phyloP scores from a whole-genome alignment of 176 grass and related monocot species.

The Aegilops sharonensis region DNA sequence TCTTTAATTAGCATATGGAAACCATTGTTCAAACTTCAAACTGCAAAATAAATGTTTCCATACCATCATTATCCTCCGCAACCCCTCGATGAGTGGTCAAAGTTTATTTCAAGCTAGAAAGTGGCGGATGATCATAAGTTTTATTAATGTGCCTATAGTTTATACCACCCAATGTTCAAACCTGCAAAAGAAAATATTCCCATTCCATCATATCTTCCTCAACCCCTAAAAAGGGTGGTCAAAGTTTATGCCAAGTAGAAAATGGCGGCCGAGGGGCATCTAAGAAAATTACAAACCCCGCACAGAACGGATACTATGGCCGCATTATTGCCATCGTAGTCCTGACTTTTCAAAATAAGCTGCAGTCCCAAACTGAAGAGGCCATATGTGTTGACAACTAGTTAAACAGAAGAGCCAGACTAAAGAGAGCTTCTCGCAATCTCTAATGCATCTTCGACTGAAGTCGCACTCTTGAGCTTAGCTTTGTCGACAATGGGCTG shows the following conservation, averaged over 20 bases:
- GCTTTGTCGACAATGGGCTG: slow-evolving; percentile 78
- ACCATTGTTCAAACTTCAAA: background rate
- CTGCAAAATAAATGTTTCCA: background rate
- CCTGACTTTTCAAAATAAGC: background rate
- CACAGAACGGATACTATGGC: background rate
- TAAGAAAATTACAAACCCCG: slow-evolving; percentile 10
- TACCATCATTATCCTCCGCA: slow-evolving; percentile 19
- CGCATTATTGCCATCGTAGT: slow-evolving; percentile 1
- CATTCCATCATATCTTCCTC: slow-evolving; percentile 21
- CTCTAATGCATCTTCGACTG: slow-evolving; percentile 79
- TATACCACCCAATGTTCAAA: background rate
- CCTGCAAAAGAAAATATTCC: background rate
- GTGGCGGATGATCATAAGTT: background rate
- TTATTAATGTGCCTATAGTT: background rate
- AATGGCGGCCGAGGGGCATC: background rate
- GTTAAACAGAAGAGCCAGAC: background rate
- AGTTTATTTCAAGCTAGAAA: slow-evolving; percentile 43
- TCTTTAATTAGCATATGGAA: background rate
- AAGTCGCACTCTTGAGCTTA: slow-evolving; percentile 63
- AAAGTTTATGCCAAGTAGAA: slow-evolving; percentile 35
- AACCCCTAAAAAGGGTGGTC: slow-evolving; percentile 28
- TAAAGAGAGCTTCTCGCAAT: slow-evolving; percentile 54
- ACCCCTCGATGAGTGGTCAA: slow-evolving; percentile 27
- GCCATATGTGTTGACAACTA: slow-evolving; percentile 1
- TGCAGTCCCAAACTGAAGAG: background rate